Percentiles rank a stretch among this genome's conserved stretches.
phyloP scores from a whole-genome alignment of 495 filamentous ascomycete genomes.

The Jackrogersella minutella region DNA sequence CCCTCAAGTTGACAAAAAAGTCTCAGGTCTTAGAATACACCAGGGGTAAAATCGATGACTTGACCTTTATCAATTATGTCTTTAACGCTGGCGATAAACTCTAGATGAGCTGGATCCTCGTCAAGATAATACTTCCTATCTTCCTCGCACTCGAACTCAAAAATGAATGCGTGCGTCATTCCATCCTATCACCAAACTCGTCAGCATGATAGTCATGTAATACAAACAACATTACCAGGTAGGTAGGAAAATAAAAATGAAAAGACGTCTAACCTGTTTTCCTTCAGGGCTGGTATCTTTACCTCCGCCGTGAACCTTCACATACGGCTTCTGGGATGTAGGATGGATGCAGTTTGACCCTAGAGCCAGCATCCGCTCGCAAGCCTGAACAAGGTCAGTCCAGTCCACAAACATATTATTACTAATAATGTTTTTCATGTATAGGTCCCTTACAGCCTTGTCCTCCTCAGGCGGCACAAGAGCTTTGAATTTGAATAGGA shows the following conservation, averaged over 20 bases:
- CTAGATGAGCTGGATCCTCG: conserved; percentile 61
- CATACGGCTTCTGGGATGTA: conserved; percentile 61
- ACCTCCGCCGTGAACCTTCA: conserved; percentile 65
- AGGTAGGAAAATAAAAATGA: background rate
- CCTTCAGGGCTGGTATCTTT: conserved; percentile 69
- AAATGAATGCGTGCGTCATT: conserved; percentile 67
- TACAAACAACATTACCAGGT: background rate
- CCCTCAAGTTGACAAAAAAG: background rate
- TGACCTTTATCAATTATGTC: conserved; percentile 49
- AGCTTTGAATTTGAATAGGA: conserved; percentile 64
- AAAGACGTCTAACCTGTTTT: conserved; percentile 55
- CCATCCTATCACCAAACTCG: conserved; percentile 50
- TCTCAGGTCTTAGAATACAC: conserved; percentile 41
- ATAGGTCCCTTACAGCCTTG: conserved; percentile 51
- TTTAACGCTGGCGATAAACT: conserved; percentile 50
- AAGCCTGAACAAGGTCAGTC: conserved; percentile 36
- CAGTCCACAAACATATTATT: background rate
- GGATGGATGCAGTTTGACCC: conserved; percentile 59
- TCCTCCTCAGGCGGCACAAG: conserved; percentile 48
- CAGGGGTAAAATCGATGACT: conserved; percentile 57
- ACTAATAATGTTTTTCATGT: background rate
- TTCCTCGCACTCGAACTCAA: conserved; percentile 66
- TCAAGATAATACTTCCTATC: conserved; percentile 64
- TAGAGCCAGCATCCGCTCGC: conserved; percentile 44
- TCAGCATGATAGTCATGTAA: background rate